Conservation (phyloP, 352 stramenopile genomes). For the Phytophthora chlamydospora region DNA sequence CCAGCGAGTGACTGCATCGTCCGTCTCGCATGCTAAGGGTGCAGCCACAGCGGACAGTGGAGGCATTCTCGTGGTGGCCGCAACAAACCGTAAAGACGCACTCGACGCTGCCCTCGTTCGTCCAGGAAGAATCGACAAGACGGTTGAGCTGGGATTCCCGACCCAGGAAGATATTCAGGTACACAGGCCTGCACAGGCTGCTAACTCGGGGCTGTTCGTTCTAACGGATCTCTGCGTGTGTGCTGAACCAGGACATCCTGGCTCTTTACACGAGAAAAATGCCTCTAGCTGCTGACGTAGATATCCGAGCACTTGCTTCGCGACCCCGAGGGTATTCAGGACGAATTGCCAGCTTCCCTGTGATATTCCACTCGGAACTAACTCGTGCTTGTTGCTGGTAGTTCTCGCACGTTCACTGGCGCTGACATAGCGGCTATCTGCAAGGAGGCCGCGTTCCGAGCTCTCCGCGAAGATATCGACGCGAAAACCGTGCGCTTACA, state of each 20-base stretch:
- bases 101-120: conserved; percentile 78
- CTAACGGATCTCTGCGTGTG: conserved; percentile 12
- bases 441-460: conserved; percentile 82
- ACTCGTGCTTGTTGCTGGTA: conserved; percentile 22
- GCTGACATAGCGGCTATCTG: conserved; percentile 74
- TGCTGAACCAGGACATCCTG: conserved; percentile 63
- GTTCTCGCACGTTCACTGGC: conserved; percentile 52
- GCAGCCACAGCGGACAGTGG: conserved; percentile 18
- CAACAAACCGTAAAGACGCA: conserved; percentile 73
- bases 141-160: conserved; percentile 64
- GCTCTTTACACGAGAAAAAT: conserved; percentile 68
- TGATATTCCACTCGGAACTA: not conserved
- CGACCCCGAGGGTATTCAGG: conserved; percentile 44
- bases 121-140: conserved; percentile 83
- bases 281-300: conserved; percentile 64
- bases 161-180: conserved; percentile 52
- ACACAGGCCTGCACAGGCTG: not conserved
- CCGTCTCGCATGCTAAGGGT: conserved; percentile 14
- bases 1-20: conserved; percentile 27
- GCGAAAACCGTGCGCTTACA: conserved; percentile 35
- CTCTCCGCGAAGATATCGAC: conserved; percentile 69
- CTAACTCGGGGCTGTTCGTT: not conserved
- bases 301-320: conserved; percentile 47
- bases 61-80: conserved; percentile 73
- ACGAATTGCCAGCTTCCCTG: conserved; percentile 1